A percentile compares a stretch with the other conserved stretches of the same genome.
These are phyloP conservation scores for Scleromitrula shiraiana DNA, from an alignment of 2,329 filamentous ascomycete genomes.

Conservation along the genomic window DNA sequence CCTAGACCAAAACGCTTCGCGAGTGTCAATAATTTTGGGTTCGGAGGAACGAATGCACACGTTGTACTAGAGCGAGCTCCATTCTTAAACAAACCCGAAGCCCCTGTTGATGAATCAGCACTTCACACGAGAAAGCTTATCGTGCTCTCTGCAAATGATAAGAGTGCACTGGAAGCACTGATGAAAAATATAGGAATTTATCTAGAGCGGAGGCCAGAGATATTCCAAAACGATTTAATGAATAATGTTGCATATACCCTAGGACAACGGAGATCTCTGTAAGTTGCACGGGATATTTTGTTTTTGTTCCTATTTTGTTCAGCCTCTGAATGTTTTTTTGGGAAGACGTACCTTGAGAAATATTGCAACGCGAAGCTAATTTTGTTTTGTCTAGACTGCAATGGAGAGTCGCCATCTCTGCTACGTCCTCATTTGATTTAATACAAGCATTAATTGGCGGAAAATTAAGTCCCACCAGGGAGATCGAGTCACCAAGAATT, in stretches of 20 bases:
- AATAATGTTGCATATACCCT: slow-evolving; percentile 27
- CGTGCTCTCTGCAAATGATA: slow-evolving; percentile 24
- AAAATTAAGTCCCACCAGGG: slow-evolving; percentile 24
- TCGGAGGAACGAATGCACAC: slow-evolving; percentile 17
- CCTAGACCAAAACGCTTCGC: slow-evolving; percentile 37
- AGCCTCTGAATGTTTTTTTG: too few species aligned
- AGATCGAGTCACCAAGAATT: slow-evolving; percentile 14
- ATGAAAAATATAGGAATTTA: slow-evolving; percentile 26
- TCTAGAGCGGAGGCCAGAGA: slow-evolving; percentile 25
- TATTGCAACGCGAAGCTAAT: not conserved
- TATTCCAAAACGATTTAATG: slow-evolving; percentile 26
- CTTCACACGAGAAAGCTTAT: slow-evolving; percentile 27
- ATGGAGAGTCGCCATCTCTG: slow-evolving; percentile 23
- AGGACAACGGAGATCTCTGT: slow-evolving; percentile 22
- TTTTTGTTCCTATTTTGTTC: not conserved
- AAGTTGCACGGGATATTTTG: not conserved
- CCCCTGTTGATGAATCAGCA: slow-evolving; percentile 11
- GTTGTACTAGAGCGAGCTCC: slow-evolving; percentile 20
- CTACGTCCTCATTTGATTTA: slow-evolving; percentile 22
- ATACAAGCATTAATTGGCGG: slow-evolving; percentile 27
- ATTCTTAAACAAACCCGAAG: slow-evolving; percentile 22
- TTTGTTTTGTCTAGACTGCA: slow-evolving; percentile 10
- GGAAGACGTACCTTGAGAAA: too few species aligned
- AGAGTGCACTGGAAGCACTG: slow-evolving; percentile 19
- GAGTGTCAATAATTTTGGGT: slow-evolving; percentile 29